Base-by-base conservation (phyloP, 2,329 filamentous ascomycete genomes). In the Ceratocystis ficicola region DNA sequence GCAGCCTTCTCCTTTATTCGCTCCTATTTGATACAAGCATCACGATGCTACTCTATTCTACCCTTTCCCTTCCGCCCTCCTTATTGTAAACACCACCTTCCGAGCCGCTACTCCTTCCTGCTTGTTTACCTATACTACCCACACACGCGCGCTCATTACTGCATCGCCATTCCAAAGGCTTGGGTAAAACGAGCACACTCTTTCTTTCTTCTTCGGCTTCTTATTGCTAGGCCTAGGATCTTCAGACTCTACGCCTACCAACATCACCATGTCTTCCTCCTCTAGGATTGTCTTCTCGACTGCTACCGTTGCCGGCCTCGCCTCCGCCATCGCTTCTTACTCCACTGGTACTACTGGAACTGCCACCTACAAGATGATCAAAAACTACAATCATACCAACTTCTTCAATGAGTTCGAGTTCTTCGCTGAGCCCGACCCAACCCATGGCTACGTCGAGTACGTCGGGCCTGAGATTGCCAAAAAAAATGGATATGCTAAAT, bases 371-470 rank as follows among this genome's bases (percentile, higher is more conserved):
- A 72, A 71, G 10, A 75, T 83, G 63, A 73, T 76, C 65, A 78
- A 80, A 70, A 72, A 73, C 55, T 84, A 77, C 73, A 77, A 83
- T 73, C 66, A 72, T 5, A 75, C 72, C 72, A 84, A 84, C 76
- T 85, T 84, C 74, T 84, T 84, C 73, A 70, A 76, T 22, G 73
- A 75, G 63, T 84, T 84, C 71, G 76, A 78, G 66, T 86, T 86
- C 75, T 85, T 80, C 74, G 76, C 73, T 64, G 75, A 73, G 2
- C 67, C 75, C 0, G 90, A 94, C 71, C 89, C 89, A 0, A 94
- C 89, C 1, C 71, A 85, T 69, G 90, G 89, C 41, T 90, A 85
- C 71, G 89, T 94, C 70, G 76, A 83, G 68, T 94, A 91, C 71
- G 80, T 85, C 65, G 77, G 82, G 69, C 78, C 80, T 63, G 67